Base-by-base conservation (phyloP, 441 rosid species). In the Croton setiger region DNA sequence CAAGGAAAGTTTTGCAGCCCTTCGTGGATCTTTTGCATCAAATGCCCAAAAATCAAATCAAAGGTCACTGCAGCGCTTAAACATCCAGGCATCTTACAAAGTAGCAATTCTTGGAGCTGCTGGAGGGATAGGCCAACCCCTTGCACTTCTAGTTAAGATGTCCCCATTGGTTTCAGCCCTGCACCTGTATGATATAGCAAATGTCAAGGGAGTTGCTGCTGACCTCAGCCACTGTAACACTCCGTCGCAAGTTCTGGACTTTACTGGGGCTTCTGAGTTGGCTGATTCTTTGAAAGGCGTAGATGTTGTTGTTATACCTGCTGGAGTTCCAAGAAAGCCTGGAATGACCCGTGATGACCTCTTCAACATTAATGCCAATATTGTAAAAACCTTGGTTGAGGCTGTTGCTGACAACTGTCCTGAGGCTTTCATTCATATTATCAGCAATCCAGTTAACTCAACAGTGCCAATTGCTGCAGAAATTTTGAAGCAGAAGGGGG, bases 321-420 rank as follows among this genome's bases (percentile, higher is more conserved):
- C 99, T 66, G 99, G 99, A 74, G 97, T 92, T 55, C 95, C 99
- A 33, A 86, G 99, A 60, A 95, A 95, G 82, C 99, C 99, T 0
- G 99, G 99, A 15, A 95, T 95, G 99, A 95, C 96, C 61, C 98
- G 98, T 23, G 99, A 95, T 57, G 99, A 92, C 69, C 96, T 95
- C 66, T 95, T 95, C 81, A 89, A 92, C 82, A 92, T 95, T 82
- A 95, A 95, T 64, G 97, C 98, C 47, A 80, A 71, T 69, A 92
- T 95, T 0, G 98, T 92, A 7, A 95, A 86, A 78, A 75, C 65
- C 37, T 83, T 90, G 78, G 86, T 92, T 5, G 96, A 87, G 60
- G 98, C 96, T 63, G 95, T 92, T 43, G 98, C 98, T 57, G 97
- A 92, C 65, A 90, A 90, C 79, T 90, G 95, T 78, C 99, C 98